phyloP scores from a whole-genome alignment of 306 rosid species.

The Corylus americana region DNA sequence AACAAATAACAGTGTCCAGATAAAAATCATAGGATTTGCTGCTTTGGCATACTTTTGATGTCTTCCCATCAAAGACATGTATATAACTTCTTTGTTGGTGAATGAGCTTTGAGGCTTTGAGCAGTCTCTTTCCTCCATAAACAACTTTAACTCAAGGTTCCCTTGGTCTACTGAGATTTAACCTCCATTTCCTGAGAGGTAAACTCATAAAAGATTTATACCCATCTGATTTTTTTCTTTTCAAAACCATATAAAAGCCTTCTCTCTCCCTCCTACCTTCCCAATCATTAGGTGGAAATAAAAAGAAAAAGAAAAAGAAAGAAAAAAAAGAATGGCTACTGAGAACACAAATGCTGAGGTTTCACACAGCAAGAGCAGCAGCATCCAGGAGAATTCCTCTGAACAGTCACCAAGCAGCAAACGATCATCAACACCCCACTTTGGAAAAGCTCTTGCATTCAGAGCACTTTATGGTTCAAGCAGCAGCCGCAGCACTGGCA shows the following conservation, averaged over 20 bases:
- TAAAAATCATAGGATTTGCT: background rate
- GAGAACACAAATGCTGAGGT: conserved; percentile 32
- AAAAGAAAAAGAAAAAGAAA: background rate
- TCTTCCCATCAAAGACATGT: conserved; percentile 37
- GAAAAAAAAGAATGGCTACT: conserved; percentile 33
- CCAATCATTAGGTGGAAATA: conserved; percentile 4
- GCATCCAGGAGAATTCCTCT: conserved; percentile 1
- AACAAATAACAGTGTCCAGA: background rate
- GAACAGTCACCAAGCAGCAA: conserved; percentile 22
- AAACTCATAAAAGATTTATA: background rate
- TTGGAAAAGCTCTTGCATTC: conserved; percentile 53
- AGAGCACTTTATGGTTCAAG: conserved; percentile 45
- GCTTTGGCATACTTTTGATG: conserved; percentile 35
- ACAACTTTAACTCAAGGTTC: conserved; percentile 31
- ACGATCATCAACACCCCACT: conserved; percentile 23
- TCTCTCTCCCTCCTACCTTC: conserved; percentile 7
- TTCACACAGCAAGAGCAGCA: conserved; percentile 23
- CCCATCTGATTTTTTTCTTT: background rate
- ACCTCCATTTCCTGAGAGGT: background rate
- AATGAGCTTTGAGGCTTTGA: conserved; percentile 19
- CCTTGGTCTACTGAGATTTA: background rate
- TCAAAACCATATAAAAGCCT: conserved; percentile 29
- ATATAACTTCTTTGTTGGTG: conserved; percentile 8
- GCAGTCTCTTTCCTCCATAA: conserved; percentile 22
- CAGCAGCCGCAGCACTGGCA: conserved; percentile 27